These are phyloP conservation scores for Laguncularia racemosa DNA, from an alignment of 345 rosid genomes.

Conservation along the genomic window DNA sequence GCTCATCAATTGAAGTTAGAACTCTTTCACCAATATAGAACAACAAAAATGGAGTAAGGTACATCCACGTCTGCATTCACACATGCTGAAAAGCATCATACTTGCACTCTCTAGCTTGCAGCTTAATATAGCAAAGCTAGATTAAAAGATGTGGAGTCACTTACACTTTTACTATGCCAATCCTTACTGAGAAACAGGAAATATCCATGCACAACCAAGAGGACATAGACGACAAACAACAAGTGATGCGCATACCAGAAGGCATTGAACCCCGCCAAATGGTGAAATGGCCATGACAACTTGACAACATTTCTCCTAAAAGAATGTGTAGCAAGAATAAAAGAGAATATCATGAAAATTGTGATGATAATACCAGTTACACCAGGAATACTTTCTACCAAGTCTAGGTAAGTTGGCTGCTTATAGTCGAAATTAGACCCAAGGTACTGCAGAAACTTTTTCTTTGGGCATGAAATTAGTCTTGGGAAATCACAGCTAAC, in stretches of 20 bases:
- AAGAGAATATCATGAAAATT: slow-evolving; percentile 55
- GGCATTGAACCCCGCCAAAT: slow-evolving; percentile 80
- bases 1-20: slow-evolving; percentile 40
- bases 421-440: slow-evolving; percentile 35
- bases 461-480: slow-evolving; percentile 32
- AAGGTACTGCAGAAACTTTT: slow-evolving; percentile 34
- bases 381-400: slow-evolving; percentile 44
- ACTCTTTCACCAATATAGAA: slow-evolving; percentile 59
- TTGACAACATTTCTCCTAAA: slow-evolving; percentile 66
- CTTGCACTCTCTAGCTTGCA: slow-evolving; percentile 7
- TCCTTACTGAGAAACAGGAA: slow-evolving; percentile 56
- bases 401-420: slow-evolving; percentile 59
- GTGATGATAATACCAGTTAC: slow-evolving; percentile 57
- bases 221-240: slow-evolving; percentile 57
- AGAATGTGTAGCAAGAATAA: slow-evolving; percentile 55
- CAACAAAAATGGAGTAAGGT: slow-evolving; percentile 44
- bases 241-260: slow-evolving; percentile 98
- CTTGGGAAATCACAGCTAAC: slow-evolving; percentile 54
- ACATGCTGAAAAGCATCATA: slow-evolving; percentile 1
- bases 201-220: slow-evolving; percentile 69
- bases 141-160: not conserved
- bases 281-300: slow-evolving; percentile 54
- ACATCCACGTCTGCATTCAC: slow-evolving; percentile 89
- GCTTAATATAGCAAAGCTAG: not conserved
- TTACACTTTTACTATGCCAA: slow-evolving; percentile 65